Conservation (phyloP, 1,284 basidiomycete genomes). For the Microstroma glucosiphilum region DNA sequence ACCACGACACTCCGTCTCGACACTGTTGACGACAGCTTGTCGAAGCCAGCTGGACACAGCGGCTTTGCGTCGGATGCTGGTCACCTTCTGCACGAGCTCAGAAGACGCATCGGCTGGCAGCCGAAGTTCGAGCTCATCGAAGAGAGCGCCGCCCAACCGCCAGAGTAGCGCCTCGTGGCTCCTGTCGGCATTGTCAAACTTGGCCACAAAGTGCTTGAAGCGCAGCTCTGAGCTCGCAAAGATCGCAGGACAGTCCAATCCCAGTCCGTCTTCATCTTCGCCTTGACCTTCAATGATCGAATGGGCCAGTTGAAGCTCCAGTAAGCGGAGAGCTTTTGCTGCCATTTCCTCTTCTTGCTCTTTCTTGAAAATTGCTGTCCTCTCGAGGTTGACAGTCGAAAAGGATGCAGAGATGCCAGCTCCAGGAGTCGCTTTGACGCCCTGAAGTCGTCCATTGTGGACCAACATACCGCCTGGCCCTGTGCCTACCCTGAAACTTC, state of each 20-base stretch:
- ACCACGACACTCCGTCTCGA: constrained; percentile 58
- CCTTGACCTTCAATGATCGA: constrained; percentile 60
- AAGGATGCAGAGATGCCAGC: not conserved
- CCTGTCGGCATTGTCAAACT: constrained; percentile 68
- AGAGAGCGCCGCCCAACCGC: constrained; percentile 80
- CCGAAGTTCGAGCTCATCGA: constrained; percentile 69
- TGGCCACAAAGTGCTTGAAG: constrained; percentile 70
- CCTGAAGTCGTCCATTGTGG: constrained; percentile 59
- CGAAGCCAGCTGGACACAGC: constrained; percentile 81
- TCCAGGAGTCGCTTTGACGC: not conserved
- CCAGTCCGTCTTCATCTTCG: constrained; percentile 55
- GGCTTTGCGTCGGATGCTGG: constrained; percentile 67
- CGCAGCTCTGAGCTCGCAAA: constrained; percentile 58
- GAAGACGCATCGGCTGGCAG: constrained; percentile 60
- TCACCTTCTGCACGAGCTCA: constrained; percentile 62
- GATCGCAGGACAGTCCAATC: constrained; percentile 54
- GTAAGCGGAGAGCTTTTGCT: constrained; percentile 58
- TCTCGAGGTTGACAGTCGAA: constrained; percentile 23
- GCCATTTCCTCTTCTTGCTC: constrained; percentile 12
- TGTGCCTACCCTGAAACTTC: constrained; percentile 86
- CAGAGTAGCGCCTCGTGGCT: constrained; percentile 65
- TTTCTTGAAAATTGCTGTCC: constrained; percentile 31
- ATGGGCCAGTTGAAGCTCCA: constrained; percentile 71
- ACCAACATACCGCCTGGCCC: constrained; percentile 71
- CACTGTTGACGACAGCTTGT: constrained; percentile 64